Base-by-base conservation (phyloP, 1,284 basidiomycete genomes). In the Leccinum variabile region DNA sequence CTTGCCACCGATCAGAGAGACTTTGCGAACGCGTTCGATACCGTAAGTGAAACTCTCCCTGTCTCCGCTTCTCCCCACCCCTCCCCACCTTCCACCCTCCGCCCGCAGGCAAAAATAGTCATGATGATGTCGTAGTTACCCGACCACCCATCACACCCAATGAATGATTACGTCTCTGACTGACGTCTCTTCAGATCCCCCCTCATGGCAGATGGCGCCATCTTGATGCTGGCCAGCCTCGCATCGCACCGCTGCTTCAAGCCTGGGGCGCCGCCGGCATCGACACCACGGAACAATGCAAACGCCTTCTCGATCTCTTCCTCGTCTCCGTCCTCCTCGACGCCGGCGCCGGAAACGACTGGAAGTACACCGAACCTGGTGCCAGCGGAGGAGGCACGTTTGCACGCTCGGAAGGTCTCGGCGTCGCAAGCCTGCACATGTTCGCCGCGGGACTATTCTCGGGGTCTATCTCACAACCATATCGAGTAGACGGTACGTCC, bases 181-280 rank as follows among this genome's bases (percentile, higher is more conserved):
- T 63, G 49, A 59, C 46, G 55, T 53, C 60, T 59, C 46, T 33
- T 58, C 64, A 92, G 88, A 96, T 97, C 60, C 90, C 91, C 1
- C 91, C 94, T 16, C 96, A 98, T 73, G 93, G 95, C 32, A 85
- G 96, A 30, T 95, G 94, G 90, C 82, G 94, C 54, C 96, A 97
- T 75, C 89, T 97, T 63, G 90, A 94, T 66, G 83, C 87, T 2
- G 87, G 87, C 2, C 75, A 80, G 6, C 76, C 80, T 11, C 86
- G 92, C 53, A 81, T 95, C 46, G 77, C 81, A 59, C 87, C 86
- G 10, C 75, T 89, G 32, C 80, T 89, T 30, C 72, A 74, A 2
- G 78, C 79, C 65, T 91, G 86, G 90, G 80, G 79, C 41, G 73
- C 73, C 41, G 80, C 77, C 1, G 59, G 81, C 2, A 74, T 84